A percentile compares a stretch with the other conserved stretches of the same genome.
These are phyloP conservation scores for Oryza glaberrima DNA, from an alignment of 176 grass and related monocot species.

Conservation along the genomic window DNA sequence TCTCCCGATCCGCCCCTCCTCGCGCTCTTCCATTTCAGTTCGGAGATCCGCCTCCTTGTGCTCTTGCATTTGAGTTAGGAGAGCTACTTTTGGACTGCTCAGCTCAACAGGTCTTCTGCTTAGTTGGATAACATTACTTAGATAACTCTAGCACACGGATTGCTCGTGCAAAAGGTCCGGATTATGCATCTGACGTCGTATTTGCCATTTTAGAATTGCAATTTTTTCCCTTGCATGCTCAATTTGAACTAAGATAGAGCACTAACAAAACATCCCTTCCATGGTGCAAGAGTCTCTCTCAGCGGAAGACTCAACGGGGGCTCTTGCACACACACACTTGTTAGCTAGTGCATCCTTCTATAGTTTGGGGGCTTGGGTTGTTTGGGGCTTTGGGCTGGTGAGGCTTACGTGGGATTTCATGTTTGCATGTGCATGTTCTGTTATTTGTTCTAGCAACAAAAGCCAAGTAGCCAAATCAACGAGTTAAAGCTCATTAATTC, in stretches of 20 bases:
- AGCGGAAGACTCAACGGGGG: no score
- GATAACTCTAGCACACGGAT: conserved; percentile 1
- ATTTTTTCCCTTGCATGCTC: background rate
- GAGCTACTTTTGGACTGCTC: background rate
- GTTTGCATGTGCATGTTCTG: no score
- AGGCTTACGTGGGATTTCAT: no score
- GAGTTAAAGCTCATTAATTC: no score
- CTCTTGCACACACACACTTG: no score
- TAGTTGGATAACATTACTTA: conserved; percentile 11
- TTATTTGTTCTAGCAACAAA: no score
- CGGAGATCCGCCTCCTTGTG: background rate
- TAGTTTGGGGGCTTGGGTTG: no score
- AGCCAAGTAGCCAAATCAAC: no score
- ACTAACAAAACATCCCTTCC: no score
- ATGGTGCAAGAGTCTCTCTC: no score
- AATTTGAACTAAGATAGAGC: background rate
- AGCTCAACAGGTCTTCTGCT: conserved; percentile 15
- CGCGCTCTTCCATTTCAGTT: conserved; percentile 26
- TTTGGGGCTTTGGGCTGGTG: no score
- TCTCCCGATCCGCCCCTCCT: background rate
- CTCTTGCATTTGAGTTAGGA: conserved; percentile 29
- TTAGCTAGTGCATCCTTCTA: no score
- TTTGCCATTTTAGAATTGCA: background rate
- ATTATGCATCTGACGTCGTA: background rate
- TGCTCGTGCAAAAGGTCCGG: background rate